Conservation (phyloP, 139 green algal genomes). For the Mesostigma viride region DNA sequence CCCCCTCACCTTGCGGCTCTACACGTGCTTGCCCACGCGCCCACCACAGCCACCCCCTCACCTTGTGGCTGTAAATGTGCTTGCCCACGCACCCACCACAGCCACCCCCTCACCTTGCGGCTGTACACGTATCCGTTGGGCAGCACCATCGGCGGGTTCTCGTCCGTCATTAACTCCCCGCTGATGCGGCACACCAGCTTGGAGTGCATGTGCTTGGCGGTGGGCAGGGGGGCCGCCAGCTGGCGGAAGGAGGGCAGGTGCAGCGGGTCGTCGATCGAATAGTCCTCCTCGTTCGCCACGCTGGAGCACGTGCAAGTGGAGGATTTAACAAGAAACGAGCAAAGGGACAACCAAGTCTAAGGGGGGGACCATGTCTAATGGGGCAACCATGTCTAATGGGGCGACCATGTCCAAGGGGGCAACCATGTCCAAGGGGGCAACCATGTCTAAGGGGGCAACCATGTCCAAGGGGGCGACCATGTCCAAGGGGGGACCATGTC, state of each 20-base stretch:
- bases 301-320: conserved; percentile 1
- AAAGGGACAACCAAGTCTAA: no score
- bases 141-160: conserved; percentile 84
- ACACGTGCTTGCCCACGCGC: neutral
- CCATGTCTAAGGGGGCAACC: no score
- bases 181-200: conserved; percentile 81
- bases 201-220: conserved; percentile 68
- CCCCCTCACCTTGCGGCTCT: neutral
- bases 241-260: conserved; percentile 50
- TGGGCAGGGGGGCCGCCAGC: conserved; percentile 66
- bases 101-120: conserved; percentile 40
- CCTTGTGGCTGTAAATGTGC: conserved; percentile 16
- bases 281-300: conserved; percentile 33
- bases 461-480: no score
- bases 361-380: no score
- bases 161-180: conserved; percentile 69
- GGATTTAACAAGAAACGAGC: neutral
- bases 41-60: no score
- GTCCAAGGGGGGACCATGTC: no score
- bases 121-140: conserved; percentile 81
- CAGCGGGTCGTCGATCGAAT: conserved; percentile 54
- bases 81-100: conserved; percentile 9
- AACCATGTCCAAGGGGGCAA: no score
- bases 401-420: no score
- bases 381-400: no score